Conservation (phyloP, 2,329 filamentous ascomycete genomes). For the Fusarium longipes region DNA sequence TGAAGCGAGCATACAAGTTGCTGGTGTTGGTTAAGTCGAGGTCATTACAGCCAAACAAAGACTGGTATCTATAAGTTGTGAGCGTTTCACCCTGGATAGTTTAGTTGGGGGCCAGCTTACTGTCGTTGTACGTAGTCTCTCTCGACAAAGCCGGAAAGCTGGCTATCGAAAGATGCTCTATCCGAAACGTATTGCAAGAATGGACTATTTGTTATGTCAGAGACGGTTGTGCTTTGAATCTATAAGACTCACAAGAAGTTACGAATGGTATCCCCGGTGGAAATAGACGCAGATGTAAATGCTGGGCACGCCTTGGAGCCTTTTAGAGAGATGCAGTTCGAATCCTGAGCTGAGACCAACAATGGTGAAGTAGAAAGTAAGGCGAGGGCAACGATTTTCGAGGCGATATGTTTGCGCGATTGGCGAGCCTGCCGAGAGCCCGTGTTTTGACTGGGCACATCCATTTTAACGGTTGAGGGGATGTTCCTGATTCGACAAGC, state of each 20-base stretch:
- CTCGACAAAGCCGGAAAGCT: slow-evolving; percentile 77
- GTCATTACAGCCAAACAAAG: slow-evolving; percentile 81
- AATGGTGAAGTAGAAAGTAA: slow-evolving; percentile 45
- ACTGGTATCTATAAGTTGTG: slow-evolving; percentile 73
- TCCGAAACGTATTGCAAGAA: slow-evolving; percentile 87
- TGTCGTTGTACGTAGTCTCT: slow-evolving; percentile 80
- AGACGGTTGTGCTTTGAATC: not conserved
- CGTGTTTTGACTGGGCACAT: slow-evolving; percentile 16
- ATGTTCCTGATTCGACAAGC: slow-evolving; percentile 20
- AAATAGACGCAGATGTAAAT: slow-evolving; percentile 78
- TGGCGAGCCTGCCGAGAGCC: slow-evolving; percentile 10
- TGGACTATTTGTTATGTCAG: slow-evolving; percentile 65
- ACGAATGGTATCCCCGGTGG: slow-evolving; percentile 67
- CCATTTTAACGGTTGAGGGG: slow-evolving; percentile 16
- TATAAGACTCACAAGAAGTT: slow-evolving; percentile 70
- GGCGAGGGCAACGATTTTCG: slow-evolving; percentile 41
- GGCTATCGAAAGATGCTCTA: slow-evolving; percentile 78
- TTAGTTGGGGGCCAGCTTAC: slow-evolving; percentile 63
- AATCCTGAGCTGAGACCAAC: slow-evolving; percentile 52
- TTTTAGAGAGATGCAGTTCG: slow-evolving; percentile 72
- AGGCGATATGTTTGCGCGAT: slow-evolving; percentile 32
- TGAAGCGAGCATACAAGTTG: slow-evolving; percentile 91
- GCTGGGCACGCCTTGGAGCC: slow-evolving; percentile 78
- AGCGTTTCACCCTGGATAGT: slow-evolving; percentile 1
- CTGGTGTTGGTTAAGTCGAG: slow-evolving; percentile 83